Evolutionary conservation across 2,329 filamentous ascomycete genomes (phyloP), one percentile per base, ranked within the genome.

Genomic region (Penicillium sp.): DNA sequence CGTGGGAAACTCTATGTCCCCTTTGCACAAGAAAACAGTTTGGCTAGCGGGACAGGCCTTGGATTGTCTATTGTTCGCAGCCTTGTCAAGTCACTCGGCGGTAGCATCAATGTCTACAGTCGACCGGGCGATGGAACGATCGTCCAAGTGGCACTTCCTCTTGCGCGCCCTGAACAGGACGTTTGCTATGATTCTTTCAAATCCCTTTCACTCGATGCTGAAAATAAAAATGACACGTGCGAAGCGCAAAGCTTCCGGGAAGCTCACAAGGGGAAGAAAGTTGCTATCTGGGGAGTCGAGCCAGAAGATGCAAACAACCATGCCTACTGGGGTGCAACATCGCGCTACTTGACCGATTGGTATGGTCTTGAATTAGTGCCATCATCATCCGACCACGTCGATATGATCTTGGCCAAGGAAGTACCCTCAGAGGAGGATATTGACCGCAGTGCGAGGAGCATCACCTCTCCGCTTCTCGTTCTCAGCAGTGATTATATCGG

Each of bases 21-120:
- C 0, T 83, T 83, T 47, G 62, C 68, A 0, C 79, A 83, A 43
- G 80, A 83, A 48, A 69, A 80, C 17, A 51, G 61, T 1, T 55
- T 82, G 0, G 63, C 70, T 0, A 68, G 72, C 0, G 80, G 80
- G 1, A 75, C 75, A 0, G 80, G 80, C 0, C 65, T 84, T 0
- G 80, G 80, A 0, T 61, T 84, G 14, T 77, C 72, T 25, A 71
- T 83, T 3, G 78, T 82, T 3, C 68, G 70, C 22, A 45, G 59
- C 52, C 75, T 83, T 3, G 67, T 79, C 6, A 66, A 70, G n/a
- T 72, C 73, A 27, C 61, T 82, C 0, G 68, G 69, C 2, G 78
- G 77, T 0, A 65, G 61, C 1, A 74, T 82, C 25, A 66, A 73
- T 7, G 66, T 81, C 22, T 66, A 64, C 17, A 72, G 65, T 18